These are phyloP conservation scores for Debaryomyces sp. DNA, from an alignment of 1,139 yeast genomes.

Conservation along the genomic window DNA sequence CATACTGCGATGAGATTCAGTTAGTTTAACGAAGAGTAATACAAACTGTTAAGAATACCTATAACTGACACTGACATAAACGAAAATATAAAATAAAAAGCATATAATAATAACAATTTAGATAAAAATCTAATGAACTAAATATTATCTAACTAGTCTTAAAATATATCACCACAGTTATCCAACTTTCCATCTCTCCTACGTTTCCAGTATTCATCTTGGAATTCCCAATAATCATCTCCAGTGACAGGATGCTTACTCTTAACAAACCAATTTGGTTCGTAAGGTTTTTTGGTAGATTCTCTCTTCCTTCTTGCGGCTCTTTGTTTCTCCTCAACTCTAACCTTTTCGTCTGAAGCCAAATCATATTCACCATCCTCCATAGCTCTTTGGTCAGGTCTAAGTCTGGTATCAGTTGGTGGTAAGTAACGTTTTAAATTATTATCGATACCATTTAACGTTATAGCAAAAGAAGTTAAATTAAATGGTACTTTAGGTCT, in stretches of 20 bases:
- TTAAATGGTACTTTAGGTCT: constrained; percentile 89
- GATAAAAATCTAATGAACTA: not conserved
- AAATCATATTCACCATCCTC: constrained; percentile 92
- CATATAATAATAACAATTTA: not conserved
- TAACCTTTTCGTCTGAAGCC: constrained; percentile 83
- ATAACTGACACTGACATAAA: too few relatives aligned
- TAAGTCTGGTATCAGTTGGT: constrained; percentile 87
- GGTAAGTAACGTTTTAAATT: constrained; percentile 64
- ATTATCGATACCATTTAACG: constrained; percentile 72
- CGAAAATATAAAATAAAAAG: not conserved
- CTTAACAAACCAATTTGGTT: constrained; percentile 76
- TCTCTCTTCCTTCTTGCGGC: constrained; percentile 74
- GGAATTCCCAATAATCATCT: constrained; percentile 74
- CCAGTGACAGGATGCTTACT: constrained; percentile 80
- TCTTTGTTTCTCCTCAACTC: constrained; percentile 93
- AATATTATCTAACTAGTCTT: constrained; percentile 9
- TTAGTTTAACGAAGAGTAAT: too few relatives aligned
- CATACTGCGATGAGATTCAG: too few relatives aligned
- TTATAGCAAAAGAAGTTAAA: constrained; percentile 85
- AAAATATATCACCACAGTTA: constrained; percentile 57
- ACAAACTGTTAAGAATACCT: too few relatives aligned
- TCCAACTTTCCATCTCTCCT: constrained; percentile 59
- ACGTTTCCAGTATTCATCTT: constrained; percentile 73
- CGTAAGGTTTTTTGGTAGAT: constrained; percentile 48
- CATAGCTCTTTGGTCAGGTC: constrained; percentile 99